A percentile compares a stretch with the other conserved stretches of the same genome.
These are phyloP conservation scores for Penicillium sp. DNA, from an alignment of 2,329 filamentous ascomycete species.

Conservation along the genomic window DNA sequence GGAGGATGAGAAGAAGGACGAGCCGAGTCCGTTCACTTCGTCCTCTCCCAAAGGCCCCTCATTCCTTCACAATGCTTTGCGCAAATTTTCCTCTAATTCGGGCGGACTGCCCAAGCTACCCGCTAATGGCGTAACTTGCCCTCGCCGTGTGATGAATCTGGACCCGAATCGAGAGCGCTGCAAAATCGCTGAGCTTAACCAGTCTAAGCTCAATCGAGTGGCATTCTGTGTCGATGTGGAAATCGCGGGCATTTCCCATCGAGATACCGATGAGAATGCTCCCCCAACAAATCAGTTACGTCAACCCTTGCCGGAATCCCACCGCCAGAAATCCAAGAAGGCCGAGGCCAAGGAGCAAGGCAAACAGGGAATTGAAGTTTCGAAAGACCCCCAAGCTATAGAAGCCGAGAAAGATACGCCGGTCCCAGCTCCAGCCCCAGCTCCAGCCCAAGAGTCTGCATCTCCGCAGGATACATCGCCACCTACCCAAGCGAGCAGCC, in stretches of 20 bases:
- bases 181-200: constrained; percentile 75
- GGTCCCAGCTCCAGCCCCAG: neutral
- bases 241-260: constrained; percentile 84
- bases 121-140: constrained; percentile 71
- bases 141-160: constrained; percentile 81
- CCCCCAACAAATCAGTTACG: constrained; percentile 36
- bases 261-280: constrained; percentile 64
- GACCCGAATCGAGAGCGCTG: constrained; percentile 80
- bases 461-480: neutral
- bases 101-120: constrained; percentile 57
- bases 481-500: neutral
- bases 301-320: constrained; percentile 30
- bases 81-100: constrained; percentile 70
- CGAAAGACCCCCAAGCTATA: constrained; percentile 67
- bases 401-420: constrained; percentile 57
- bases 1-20: constrained; percentile 47
- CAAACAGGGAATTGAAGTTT: constrained; percentile 72
- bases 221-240: constrained; percentile 98
- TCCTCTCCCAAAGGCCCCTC: constrained; percentile 74
- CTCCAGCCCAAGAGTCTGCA: constrained; percentile 24
- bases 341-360: constrained; percentile 62
- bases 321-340: constrained; percentile 36
- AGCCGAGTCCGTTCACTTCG: constrained; percentile 50
- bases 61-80: constrained; percentile 79
- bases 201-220: constrained; percentile 80